These are phyloP conservation scores for Microsporum ferrugineum DNA, from an alignment of 2,329 filamentous ascomycete genomes.

Conservation along the genomic window DNA sequence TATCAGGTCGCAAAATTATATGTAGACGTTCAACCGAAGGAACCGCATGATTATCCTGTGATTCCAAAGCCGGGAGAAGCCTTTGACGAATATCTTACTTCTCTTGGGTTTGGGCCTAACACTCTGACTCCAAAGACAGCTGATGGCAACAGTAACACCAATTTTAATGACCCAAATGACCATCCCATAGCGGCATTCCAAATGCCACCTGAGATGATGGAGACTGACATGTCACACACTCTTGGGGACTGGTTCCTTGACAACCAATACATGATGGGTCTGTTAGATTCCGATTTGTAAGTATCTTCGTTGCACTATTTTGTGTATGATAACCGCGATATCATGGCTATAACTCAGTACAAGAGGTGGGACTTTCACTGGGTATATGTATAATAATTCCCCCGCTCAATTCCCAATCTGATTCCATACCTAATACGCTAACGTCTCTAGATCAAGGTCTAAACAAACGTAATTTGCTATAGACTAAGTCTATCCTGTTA, in stretches of 20 bases:
- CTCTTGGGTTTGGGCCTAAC: constrained; percentile 48
- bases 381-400: background rate
- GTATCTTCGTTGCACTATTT: background rate
- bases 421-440: background rate
- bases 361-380: background rate
- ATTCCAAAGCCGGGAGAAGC: constrained; percentile 39
- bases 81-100: constrained; percentile 54
- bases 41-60: constrained; percentile 25
- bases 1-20: constrained; percentile 51
- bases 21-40: constrained; percentile 43
- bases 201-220: constrained; percentile 13
- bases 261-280: constrained; percentile 52
- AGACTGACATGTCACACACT: constrained; percentile 32
- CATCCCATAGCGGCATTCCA: background rate
- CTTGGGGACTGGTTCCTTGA: constrained; percentile 57
- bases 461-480: background rate
- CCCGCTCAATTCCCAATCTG: background rate
- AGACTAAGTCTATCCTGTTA: background rate
- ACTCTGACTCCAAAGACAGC: constrained; percentile 8
- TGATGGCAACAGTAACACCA: constrained; percentile 1
- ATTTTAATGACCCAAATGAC: background rate
- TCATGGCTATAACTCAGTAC: background rate
- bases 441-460: background rate
- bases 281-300: constrained; percentile 49
- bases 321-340: background rate